Conservation (phyloP, 2,329 filamentous ascomycete species). For the Mycocentrospora acerina region DNA sequence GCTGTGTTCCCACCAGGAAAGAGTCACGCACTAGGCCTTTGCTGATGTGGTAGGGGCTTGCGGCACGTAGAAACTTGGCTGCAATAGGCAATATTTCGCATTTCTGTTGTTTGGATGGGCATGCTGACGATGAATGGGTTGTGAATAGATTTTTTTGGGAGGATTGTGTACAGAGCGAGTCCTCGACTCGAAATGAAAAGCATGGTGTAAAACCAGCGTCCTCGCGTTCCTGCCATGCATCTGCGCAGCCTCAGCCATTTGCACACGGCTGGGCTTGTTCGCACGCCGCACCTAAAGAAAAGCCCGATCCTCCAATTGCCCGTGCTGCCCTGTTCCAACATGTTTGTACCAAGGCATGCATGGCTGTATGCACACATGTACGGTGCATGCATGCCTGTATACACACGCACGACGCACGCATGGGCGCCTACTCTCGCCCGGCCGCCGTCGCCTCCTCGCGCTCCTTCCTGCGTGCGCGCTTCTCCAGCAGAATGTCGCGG, state of each 20-base stretch:
- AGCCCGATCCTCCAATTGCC: too few relatives aligned
- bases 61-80: constrained; percentile 18
- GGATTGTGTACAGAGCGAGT: constrained; percentile 37
- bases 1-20: constrained; percentile 16
- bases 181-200: constrained; percentile 30
- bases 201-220: constrained; percentile 21
- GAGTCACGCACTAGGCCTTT: constrained; percentile 32
- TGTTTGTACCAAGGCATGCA: too few relatives aligned
- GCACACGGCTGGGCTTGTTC: too few relatives aligned
- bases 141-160: constrained; percentile 15
- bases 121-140: constrained; percentile 7
- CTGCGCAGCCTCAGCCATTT: constrained; percentile 1
- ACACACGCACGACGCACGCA: too few relatives aligned
- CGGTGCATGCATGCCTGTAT: too few relatives aligned
- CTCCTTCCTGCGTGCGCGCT: constrained; percentile 76
- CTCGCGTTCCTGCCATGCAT: constrained; percentile 5
- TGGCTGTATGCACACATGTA: too few relatives aligned
- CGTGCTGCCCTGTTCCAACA: too few relatives aligned
- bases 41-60: too few relatives aligned
- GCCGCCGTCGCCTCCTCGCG: constrained; percentile 52
- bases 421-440: constrained; percentile 19
- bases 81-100: constrained; percentile 32
- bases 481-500: constrained; percentile 80
- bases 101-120: constrained; percentile 3
- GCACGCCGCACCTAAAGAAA: too few relatives aligned